phyloP scores from a whole-genome alignment of 805 yeast species.

The Ascoidea asiatica region DNA sequence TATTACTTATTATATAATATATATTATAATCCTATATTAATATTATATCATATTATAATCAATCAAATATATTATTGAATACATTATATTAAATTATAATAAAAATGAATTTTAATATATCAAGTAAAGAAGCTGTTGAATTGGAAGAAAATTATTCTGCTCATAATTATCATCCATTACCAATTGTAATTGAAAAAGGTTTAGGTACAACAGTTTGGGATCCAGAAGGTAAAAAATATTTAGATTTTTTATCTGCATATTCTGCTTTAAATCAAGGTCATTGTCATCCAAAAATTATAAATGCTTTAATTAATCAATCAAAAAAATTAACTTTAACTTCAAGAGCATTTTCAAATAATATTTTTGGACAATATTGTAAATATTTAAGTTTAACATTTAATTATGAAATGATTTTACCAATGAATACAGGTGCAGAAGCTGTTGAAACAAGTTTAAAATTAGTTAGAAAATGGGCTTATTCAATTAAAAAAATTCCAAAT shows the following conservation, averaged over 20 bases:
- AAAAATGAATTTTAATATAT: conserved; percentile 28
- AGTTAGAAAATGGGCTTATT: conserved; percentile 97
- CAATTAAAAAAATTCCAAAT: conserved; percentile 68
- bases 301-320: conserved; percentile 81
- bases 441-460: conserved; percentile 90
- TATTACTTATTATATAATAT: too few relatives aligned
- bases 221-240: conserved; percentile 89
- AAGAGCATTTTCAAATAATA: conserved; percentile 85
- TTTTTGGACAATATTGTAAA: conserved; percentile 77
- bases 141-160: conserved; percentile 80
- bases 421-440: conserved; percentile 99
- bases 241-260: conserved; percentile 88
- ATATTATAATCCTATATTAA: neutral
- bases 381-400: conserved; percentile 78
- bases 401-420: conserved; percentile 89
- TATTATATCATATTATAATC: neutral
- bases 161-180: conserved; percentile 93
- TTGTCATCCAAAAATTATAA: conserved; percentile 86
- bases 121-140: conserved; percentile 50
- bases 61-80: neutral
- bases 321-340: conserved; percentile 73
- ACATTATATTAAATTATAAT: conserved; percentile 1
- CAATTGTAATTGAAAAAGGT: conserved; percentile 84
- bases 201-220: conserved; percentile 94
- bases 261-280: conserved; percentile 98